These are phyloP conservation scores for Ceratonia siliqua DNA, from an alignment of 306 rosid species.

Conservation along the genomic window DNA sequence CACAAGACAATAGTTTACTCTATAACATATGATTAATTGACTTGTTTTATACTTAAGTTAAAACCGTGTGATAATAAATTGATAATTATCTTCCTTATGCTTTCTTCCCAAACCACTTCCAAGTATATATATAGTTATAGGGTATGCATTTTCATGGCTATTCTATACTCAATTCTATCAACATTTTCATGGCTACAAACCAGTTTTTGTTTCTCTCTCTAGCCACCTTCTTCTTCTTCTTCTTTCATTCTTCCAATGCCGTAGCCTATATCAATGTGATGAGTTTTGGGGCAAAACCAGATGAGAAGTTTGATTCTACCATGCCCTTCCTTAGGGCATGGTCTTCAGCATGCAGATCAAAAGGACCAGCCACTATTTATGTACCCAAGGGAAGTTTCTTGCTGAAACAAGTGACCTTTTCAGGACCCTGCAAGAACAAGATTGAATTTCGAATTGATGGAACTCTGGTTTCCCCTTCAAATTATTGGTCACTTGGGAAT, in stretches of 20 bases:
- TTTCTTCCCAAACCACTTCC: not conserved
- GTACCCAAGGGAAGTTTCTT: conserved; percentile 45
- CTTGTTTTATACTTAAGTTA: conserved; percentile 15
- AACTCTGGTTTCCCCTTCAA: conserved; percentile 38
- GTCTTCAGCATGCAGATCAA: conserved; percentile 42
- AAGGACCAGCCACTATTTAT: conserved; percentile 22
- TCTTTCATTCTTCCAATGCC: no score
- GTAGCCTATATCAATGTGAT: conserved; percentile 35
- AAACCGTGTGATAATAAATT: conserved; percentile 38
- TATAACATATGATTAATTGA: no score
- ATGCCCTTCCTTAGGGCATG: conserved; percentile 32
- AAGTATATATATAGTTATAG: not conserved
- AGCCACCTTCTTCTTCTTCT: no score
- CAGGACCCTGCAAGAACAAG: conserved; percentile 43
- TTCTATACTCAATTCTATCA: not conserved
- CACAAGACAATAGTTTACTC: no score
- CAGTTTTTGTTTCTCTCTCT: no score
- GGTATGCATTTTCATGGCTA: not conserved
- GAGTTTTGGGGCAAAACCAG: conserved; percentile 35
- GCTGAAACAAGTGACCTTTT: conserved; percentile 40
- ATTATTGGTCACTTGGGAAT: conserved; percentile 31
- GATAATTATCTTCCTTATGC: not conserved
- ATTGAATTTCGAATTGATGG: conserved; percentile 47
- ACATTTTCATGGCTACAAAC: not conserved
- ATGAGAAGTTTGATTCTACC: conserved; percentile 30